phyloP scores from a whole-genome alignment of 768 basidiomycete species.

The Filobasidium floriforme region DNA sequence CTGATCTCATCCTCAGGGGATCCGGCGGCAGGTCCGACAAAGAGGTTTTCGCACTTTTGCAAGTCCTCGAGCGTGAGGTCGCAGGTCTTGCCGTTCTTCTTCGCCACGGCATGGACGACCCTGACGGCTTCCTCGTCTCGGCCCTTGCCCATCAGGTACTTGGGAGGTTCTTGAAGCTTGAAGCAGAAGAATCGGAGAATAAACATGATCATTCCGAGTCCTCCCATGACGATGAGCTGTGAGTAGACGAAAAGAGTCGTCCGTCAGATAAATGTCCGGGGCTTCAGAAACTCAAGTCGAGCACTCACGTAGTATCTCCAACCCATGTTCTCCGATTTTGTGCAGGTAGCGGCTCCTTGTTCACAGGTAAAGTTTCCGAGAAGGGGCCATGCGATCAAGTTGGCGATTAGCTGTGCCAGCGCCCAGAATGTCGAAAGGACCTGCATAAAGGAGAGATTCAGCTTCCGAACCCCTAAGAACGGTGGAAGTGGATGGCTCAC shows the following conservation, averaged over 20 bases:
- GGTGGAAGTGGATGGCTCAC: background rate
- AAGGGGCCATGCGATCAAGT: conserved; percentile 65
- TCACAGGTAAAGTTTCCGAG: conserved; percentile 53
- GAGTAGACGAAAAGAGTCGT: background rate
- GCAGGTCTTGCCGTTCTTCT: conserved; percentile 54
- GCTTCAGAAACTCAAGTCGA: too few species aligned
- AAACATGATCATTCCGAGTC: conserved; percentile 60
- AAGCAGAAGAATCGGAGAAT: conserved; percentile 61
- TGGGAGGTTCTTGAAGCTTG: conserved; percentile 60
- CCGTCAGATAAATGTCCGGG: background rate
- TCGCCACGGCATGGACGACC: conserved; percentile 58
- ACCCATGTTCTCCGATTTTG: conserved; percentile 55
- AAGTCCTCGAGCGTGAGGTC: conserved; percentile 55
- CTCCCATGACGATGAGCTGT: conserved; percentile 56
- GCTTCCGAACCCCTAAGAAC: too few species aligned
- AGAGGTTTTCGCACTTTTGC: background rate
- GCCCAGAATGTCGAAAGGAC: conserved; percentile 75
- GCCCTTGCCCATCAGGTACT: conserved; percentile 65
- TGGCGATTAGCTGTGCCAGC: conserved; percentile 62
- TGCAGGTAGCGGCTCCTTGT: conserved; percentile 46
- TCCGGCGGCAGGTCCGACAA: background rate
- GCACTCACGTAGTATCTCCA: conserved; percentile 59
- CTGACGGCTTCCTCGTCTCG: conserved; percentile 58
- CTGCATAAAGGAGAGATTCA: conserved; percentile 28
- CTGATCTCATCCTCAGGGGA: background rate